phyloP scores from a whole-genome alignment of 2,329 filamentous ascomycete genomes.

The Penicillium glabrum region DNA sequence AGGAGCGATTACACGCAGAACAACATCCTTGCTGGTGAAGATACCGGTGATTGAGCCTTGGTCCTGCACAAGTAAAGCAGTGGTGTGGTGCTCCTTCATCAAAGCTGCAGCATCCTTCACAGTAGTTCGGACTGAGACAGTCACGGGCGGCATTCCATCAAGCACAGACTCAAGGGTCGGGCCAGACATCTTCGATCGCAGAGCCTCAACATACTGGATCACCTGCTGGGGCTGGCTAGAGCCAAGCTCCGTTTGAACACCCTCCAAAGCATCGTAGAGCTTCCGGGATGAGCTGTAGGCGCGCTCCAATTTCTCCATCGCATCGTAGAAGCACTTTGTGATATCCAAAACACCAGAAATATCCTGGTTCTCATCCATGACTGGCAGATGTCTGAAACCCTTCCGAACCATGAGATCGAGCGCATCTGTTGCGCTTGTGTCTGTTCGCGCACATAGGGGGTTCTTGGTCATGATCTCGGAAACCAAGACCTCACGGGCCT shows the following conservation, averaged over 20 bases:
- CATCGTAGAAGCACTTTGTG: constrained; percentile 99
- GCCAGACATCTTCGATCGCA: constrained; percentile 95
- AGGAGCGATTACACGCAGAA: constrained; percentile 94
- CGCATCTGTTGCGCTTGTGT: constrained; percentile 96
- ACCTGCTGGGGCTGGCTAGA: constrained; percentile 97
- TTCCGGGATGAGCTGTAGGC: constrained; percentile 98
- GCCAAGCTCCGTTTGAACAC: constrained; percentile 94
- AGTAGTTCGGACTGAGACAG: constrained; percentile 91
- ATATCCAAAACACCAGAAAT: constrained; percentile 98
- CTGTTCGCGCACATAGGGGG: constrained; percentile 92
- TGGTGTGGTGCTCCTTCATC: constrained; percentile 99
- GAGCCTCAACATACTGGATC: constrained; percentile 96
- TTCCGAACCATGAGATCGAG: constrained; percentile 97
- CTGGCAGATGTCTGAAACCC: constrained; percentile 93
- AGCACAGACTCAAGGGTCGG: constrained; percentile 93
- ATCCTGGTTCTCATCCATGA: constrained; percentile 99
- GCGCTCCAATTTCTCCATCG: constrained; percentile 98
- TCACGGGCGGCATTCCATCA: constrained; percentile 86
- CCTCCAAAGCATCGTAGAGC: constrained; percentile 94
- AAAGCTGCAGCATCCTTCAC: constrained; percentile 92
- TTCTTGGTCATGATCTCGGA: constrained; percentile 99
- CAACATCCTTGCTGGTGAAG: constrained; percentile 99
- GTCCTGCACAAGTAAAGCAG: constrained; percentile 92
- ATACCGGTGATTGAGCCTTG: constrained; percentile 97
- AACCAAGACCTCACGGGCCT: constrained; percentile 87